A percentile compares a stretch with the other conserved stretches of the same genome.
phyloP scores from a whole-genome alignment of 148 eudicot genomes.

The Hydrangea macrophylla region DNA sequence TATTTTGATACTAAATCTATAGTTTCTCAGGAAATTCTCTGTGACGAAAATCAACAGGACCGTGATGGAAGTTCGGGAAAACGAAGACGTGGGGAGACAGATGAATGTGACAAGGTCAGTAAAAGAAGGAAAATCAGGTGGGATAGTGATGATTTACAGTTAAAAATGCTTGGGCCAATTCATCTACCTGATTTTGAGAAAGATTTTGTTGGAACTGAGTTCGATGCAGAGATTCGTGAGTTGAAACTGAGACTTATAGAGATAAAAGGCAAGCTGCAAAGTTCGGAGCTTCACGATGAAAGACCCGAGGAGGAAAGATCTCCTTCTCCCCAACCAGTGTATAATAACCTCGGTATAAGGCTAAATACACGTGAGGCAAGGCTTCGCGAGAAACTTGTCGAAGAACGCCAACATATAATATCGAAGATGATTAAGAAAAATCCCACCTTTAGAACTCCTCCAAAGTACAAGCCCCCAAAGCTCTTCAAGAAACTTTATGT shows the following conservation, averaged over 20 bases:
- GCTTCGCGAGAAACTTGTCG: slow-evolving; percentile 10
- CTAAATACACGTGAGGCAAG: slow-evolving; percentile 14
- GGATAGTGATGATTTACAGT: slow-evolving; percentile 9
- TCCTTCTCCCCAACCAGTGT: slow-evolving; percentile 27
- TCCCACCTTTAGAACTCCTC: slow-evolving; percentile 20
- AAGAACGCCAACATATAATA: slow-evolving; percentile 21
- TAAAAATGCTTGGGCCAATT: slow-evolving; percentile 12
- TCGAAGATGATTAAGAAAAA: slow-evolving; percentile 19
- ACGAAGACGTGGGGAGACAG: slow-evolving; percentile 16
- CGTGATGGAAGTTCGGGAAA: slow-evolving; percentile 15
- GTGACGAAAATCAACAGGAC: slow-evolving; percentile 12
- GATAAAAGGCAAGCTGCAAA: slow-evolving; percentile 22
- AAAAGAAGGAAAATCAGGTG: slow-evolving; percentile 31
- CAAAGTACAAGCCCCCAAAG: slow-evolving; percentile 17
- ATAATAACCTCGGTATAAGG: slow-evolving; percentile 23
- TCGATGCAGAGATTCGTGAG: slow-evolving; percentile 18
- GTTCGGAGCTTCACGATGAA: slow-evolving; percentile 16
- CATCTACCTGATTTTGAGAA: slow-evolving; percentile 10
- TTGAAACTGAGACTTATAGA: slow-evolving; percentile 20
- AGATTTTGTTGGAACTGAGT: slow-evolving; percentile 7
- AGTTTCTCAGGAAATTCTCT: neutral
- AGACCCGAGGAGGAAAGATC: slow-evolving; percentile 25
- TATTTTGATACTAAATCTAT: slow-evolving; percentile 1
- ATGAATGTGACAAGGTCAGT: neutral
- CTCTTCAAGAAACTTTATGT: slow-evolving; percentile 28